phyloP scores from a whole-genome alignment of 208 protist species.

The Plasmodiophora brassicae region DNA sequence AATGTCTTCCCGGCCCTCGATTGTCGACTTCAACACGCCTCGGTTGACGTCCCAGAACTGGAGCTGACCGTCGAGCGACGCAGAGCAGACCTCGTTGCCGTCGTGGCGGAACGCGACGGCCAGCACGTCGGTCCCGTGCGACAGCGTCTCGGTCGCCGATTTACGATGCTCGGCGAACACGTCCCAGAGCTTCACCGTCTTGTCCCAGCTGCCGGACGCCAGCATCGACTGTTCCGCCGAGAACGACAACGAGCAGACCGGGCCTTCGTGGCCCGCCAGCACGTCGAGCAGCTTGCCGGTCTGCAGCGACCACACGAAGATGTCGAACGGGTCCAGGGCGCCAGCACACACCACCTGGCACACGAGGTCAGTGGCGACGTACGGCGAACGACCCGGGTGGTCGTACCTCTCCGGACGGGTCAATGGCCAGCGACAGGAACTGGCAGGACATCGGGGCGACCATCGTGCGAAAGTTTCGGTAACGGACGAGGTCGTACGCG shows the following conservation, averaged over 20 bases:
- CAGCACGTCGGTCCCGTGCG: slow-evolving; percentile 59
- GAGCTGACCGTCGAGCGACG: slow-evolving; percentile 66
- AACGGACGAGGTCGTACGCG: slow-evolving; percentile 30
- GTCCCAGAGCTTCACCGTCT: slow-evolving; percentile 46
- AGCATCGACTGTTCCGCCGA: slow-evolving; percentile 19
- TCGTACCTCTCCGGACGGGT: slow-evolving; percentile 33
- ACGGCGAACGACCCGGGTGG: too few relatives aligned
- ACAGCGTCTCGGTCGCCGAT: slow-evolving; percentile 52
- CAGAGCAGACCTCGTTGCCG: slow-evolving; percentile 61
- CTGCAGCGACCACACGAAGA: slow-evolving; percentile 38
- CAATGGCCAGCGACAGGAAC: slow-evolving; percentile 33
- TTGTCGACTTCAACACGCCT: slow-evolving; percentile 49
- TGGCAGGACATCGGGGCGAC: slow-evolving; percentile 22
- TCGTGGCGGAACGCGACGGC: slow-evolving; percentile 61
- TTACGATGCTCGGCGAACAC: slow-evolving; percentile 51
- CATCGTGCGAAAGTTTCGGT: slow-evolving; percentile 41
- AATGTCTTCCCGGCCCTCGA: slow-evolving; percentile 63
- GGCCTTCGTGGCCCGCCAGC: slow-evolving; percentile 42
- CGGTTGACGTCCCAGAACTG: slow-evolving; percentile 64
- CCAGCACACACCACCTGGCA: slow-evolving; percentile 29
- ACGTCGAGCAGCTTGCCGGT: slow-evolving; percentile 45
- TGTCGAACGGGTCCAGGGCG: slow-evolving; percentile 36
- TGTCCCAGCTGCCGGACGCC: slow-evolving; percentile 41
- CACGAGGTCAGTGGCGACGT: too few relatives aligned
- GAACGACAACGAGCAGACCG: slow-evolving; percentile 43